These are phyloP conservation scores for Rhypophila decipiens DNA, from an alignment of 495 filamentous ascomycete species.

Conservation along the genomic window DNA sequence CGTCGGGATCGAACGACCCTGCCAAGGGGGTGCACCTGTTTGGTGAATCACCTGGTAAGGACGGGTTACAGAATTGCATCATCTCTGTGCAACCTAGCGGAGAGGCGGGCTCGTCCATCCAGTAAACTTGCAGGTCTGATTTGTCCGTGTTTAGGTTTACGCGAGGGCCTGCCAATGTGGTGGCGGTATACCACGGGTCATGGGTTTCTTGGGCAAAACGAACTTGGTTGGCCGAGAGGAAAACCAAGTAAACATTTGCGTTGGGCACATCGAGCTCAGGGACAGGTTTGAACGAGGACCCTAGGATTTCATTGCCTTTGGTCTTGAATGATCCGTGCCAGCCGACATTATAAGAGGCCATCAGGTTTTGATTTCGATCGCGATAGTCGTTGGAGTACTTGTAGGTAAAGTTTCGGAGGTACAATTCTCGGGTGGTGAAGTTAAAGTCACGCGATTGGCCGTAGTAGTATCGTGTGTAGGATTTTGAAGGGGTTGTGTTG, in stretches of 20 bases:
- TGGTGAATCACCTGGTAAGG: background rate
- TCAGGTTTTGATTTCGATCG: background rate
- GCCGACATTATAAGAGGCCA: background rate
- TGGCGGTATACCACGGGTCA: background rate
- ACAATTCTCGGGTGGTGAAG: background rate
- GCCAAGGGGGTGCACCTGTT: background rate
- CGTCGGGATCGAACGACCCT: background rate
- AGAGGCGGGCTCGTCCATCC: background rate
- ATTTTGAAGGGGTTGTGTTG: background rate
- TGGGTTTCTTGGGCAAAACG: background rate
- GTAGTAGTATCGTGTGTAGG: conserved; percentile 6
- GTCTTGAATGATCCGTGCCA: background rate
- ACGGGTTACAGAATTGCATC: background rate
- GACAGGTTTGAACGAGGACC: background rate
- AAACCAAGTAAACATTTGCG: background rate
- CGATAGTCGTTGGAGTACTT: background rate
- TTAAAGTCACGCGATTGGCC: background rate
- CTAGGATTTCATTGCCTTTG: background rate
- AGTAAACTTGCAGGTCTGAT: background rate
- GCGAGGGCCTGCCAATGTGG: background rate
- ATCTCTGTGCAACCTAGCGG: background rate
- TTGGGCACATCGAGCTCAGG: background rate
- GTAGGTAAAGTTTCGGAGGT: background rate
- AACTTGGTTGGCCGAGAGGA: background rate
- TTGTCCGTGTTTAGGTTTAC: background rate